phyloP scores from a whole-genome alignment of 2,329 filamentous ascomycete species.

The Bipolaris victoriae region DNA sequence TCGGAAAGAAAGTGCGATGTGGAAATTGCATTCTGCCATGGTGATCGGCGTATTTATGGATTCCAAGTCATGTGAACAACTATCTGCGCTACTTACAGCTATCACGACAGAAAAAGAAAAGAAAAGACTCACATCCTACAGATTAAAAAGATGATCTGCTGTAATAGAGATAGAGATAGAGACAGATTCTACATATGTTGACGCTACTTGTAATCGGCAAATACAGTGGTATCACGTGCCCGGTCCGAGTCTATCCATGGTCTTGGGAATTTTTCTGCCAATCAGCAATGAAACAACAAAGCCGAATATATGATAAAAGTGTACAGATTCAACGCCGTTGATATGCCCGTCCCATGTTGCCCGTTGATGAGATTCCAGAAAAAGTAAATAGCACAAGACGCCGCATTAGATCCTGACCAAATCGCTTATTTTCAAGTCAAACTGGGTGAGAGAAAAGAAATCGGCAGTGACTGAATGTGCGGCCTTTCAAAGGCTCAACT shows the following conservation, averaged over 20 bases:
- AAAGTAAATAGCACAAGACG: neutral
- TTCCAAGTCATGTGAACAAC: too few species aligned
- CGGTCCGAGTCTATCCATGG: conserved; percentile 10
- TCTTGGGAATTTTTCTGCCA: conserved; percentile 6
- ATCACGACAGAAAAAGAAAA: too few species aligned
- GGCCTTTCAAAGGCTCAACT: conserved; percentile 27
- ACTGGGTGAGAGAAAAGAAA: neutral
- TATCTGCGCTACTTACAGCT: too few species aligned
- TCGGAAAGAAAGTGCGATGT: too few species aligned
- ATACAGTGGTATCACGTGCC: conserved; percentile 8
- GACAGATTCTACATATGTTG: neutral
- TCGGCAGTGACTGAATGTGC: neutral
- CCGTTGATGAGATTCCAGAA: neutral
- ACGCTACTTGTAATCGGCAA: conserved; percentile 3
- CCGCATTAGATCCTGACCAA: neutral
- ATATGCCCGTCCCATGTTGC: conserved; percentile 7
- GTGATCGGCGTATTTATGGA: too few species aligned
- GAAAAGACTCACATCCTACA: neutral
- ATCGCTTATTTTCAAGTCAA: neutral
- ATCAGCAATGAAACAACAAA: conserved; percentile 1
- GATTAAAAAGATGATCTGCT: neutral
- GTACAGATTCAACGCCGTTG: conserved; percentile 10
- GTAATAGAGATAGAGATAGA: neutral
- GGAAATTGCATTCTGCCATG: too few species aligned
- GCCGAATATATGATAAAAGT: neutral